phyloP scores from a whole-genome alignment of 2,329 filamentous ascomycete species.

The Colletotrichum ledebouriae region DNA sequence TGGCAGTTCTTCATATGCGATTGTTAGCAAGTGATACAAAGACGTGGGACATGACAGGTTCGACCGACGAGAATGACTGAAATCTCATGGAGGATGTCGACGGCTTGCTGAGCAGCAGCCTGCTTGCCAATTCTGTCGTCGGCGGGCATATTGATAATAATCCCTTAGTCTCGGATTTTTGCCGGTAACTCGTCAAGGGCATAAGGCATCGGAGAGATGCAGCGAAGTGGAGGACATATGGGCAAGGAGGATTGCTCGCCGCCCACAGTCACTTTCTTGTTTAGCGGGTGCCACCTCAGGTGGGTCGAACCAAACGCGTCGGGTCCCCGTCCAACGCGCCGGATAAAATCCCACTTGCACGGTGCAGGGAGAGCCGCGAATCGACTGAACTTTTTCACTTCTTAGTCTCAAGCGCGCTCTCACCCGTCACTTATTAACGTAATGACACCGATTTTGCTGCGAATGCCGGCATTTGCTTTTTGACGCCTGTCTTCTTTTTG shows the following conservation, averaged over 20 bases:
- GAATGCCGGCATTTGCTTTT: conserved; percentile 21
- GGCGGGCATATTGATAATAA: conserved; percentile 27
- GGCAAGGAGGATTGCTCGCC: neutral
- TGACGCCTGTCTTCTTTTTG: conserved; percentile 22
- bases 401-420: conserved; percentile 25
- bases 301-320: conserved; percentile 35
- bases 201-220: conserved; percentile 4
- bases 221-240: conserved; percentile 4
- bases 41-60: neutral
- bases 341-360: conserved; percentile 19
- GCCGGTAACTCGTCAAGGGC: conserved; percentile 1
- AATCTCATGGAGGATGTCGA: conserved; percentile 87
- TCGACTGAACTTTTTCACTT: conserved; percentile 38
- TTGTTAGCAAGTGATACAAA: conserved; percentile 21
- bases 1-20: conserved; percentile 81
- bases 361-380: conserved; percentile 33
- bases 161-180: conserved; percentile 10
- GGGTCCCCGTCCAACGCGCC: conserved; percentile 23
- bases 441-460: conserved; percentile 33
- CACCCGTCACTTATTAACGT: conserved; percentile 20
- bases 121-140: conserved; percentile 74
- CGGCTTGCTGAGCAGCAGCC: conserved; percentile 82
- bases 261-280: neutral
- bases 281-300: conserved; percentile 2
- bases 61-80: conserved; percentile 85